Conservation (phyloP, 1,139 yeast species). For the Candida albicans region DNA sequence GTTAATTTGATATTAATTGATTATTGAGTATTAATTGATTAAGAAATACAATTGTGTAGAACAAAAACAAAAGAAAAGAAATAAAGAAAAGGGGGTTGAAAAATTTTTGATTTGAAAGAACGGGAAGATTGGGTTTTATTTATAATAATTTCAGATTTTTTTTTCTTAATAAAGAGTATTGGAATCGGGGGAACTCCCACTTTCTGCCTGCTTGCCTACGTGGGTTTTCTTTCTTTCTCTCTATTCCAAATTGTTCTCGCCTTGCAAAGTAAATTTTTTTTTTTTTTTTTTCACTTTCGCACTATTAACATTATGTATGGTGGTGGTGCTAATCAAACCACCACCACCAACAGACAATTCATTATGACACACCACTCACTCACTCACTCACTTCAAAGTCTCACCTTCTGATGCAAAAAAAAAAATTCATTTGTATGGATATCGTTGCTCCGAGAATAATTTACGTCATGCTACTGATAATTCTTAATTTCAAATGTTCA, state of each 20-base stretch:
- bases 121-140: constrained; percentile 1
- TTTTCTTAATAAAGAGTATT: not conserved
- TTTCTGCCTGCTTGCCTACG: too few relatives aligned
- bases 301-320: too few relatives aligned
- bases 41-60: constrained; percentile 2
- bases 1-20: constrained; percentile 4
- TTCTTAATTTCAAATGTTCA: too few relatives aligned
- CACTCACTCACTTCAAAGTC: not conserved
- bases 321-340: not conserved
- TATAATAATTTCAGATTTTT: not conserved
- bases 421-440: not conserved
- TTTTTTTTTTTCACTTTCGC: too few relatives aligned
- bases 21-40: constrained; percentile 1
- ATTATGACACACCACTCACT: not conserved
- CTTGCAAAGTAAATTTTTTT: not conserved
- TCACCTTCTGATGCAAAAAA: not conserved
- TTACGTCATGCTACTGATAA: not conserved
- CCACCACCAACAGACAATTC: not conserved
- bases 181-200: not conserved
- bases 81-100: constrained; percentile 1
- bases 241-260: too few relatives aligned
- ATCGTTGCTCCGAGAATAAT: not conserved
- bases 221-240: too few relatives aligned
- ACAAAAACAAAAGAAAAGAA: constrained; percentile 1
- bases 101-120: not conserved